These are phyloP conservation scores for Funneliformis geosporum DNA, from an alignment of 192 early-diverging fungal genomes.

Conservation along the genomic window DNA sequence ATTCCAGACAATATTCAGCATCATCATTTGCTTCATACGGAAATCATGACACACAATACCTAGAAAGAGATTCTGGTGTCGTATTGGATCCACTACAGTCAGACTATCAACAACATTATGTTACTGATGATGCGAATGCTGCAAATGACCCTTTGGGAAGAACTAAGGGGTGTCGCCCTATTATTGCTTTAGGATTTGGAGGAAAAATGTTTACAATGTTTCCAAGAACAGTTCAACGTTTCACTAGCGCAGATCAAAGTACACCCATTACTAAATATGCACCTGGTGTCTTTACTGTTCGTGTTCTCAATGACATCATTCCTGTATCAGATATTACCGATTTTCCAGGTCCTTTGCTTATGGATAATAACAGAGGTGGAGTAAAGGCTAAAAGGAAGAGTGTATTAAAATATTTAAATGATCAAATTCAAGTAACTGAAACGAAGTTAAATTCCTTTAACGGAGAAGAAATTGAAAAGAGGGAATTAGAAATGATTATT, in stretches of 20 bases:
- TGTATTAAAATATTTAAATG: slow-evolving; percentile 44
- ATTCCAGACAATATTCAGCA: neutral
- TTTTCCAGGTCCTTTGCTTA: slow-evolving; percentile 62
- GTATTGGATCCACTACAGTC: slow-evolving; percentile 29
- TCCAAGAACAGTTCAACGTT: slow-evolving; percentile 61
- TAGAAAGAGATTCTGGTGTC: slow-evolving; percentile 34
- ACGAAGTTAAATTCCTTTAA: slow-evolving; percentile 3
- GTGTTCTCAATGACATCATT: slow-evolving; percentile 50
- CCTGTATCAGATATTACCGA: slow-evolving; percentile 35
- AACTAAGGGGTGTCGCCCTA: slow-evolving; percentile 50
- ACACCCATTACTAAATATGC: slow-evolving; percentile 45
- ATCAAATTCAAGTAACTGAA: slow-evolving; percentile 36
- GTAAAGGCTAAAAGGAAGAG: slow-evolving; percentile 53
- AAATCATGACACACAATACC: neutral
- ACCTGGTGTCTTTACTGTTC: slow-evolving; percentile 56
- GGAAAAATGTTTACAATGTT: slow-evolving; percentile 68
- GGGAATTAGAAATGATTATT: slow-evolving; percentile 18
- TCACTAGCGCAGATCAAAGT: slow-evolving; percentile 44
- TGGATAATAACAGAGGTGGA: slow-evolving; percentile 46
- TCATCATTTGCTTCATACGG: slow-evolving; percentile 8
- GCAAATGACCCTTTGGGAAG: slow-evolving; percentile 47
- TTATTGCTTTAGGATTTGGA: slow-evolving; percentile 77
- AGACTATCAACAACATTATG: slow-evolving; percentile 35
- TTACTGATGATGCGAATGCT: slow-evolving; percentile 30
- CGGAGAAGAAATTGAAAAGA: slow-evolving; percentile 26